These are phyloP conservation scores for Verticillium alfalfae DNA, from an alignment of 2,329 filamentous ascomycete genomes.

Conservation along the genomic window DNA sequence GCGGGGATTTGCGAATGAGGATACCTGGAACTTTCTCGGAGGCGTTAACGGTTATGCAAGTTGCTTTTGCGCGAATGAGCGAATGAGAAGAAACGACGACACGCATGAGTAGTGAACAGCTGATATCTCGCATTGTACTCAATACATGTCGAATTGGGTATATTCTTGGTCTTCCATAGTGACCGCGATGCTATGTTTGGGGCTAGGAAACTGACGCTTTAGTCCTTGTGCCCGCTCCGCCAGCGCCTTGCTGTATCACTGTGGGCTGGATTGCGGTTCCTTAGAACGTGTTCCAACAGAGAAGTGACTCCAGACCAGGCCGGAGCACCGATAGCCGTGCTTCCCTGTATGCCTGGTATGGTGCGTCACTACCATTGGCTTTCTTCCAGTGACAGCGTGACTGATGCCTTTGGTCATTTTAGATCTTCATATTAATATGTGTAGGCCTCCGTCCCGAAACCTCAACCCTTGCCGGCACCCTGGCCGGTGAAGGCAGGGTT, in stretches of 20 bases:
- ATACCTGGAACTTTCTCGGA: not conserved
- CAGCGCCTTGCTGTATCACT: not conserved
- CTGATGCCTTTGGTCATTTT: no score
- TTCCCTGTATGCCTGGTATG: no score
- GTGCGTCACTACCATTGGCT: no score
- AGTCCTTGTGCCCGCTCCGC: not conserved
- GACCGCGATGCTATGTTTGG: not conserved
- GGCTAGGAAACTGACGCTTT: not conserved
- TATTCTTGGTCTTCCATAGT: not conserved
- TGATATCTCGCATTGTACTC: not conserved
- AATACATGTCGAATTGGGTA: not conserved
- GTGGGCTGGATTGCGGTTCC: not conserved
- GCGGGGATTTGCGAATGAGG: not conserved
- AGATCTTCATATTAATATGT: not conserved
- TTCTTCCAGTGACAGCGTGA: no score
- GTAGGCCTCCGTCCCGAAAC: not conserved
- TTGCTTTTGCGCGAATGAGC: not conserved
- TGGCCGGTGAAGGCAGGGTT: constrained; percentile 63
- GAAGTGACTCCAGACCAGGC: no score
- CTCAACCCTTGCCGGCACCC: not conserved
- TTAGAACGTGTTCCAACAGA: not conserved
- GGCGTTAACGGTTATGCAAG: not conserved
- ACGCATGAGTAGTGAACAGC: not conserved
- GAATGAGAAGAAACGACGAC: not conserved
- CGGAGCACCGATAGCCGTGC: no score